Base-by-base conservation (phyloP, 352 stramenopile species). In the Salisapilia sapeloensis region DNA sequence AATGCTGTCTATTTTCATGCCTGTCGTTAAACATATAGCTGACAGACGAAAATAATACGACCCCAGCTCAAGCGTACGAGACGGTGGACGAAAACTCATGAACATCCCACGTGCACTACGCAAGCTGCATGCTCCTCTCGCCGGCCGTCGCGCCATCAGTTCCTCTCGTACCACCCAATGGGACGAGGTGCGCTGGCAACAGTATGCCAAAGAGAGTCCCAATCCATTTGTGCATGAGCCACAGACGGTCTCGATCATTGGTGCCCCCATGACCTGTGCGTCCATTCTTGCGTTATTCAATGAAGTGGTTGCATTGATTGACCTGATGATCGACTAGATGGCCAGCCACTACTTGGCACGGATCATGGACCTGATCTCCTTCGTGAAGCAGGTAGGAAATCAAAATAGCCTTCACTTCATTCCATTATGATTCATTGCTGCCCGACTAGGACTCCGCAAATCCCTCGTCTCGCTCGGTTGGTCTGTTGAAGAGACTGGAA, bases 251-350 rank as follows among this genome's bases (percentile, higher is more conserved):
- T 53, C 69, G 0, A 42, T 91, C 25, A 91, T 91, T 29, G 75
- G 75, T 45, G 75, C 71, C n/a, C 75, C 75, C 15, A 91, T 91
- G 75, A 91, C 72, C 7, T 76, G 75, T 90, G 50, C 24, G 61
- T 48, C 12, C 5, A 7, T 16, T 30, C n/a, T 35, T 10, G 27
- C 14, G 2, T 14, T 14, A 2, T 31, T 12, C 4, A 14, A 18
- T 2, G 29, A 17, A 13, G 4, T 47, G 25, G 25, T 37, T 6
- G n/a, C 12, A 19, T 42, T 27, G 10, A 11, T 38, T 12, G 19
- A 4, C n/a, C 22, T 35, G 16, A 33, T 5, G 30, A 36, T n/a
- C 18, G 5, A 38, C 17, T 38, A 91, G 75, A 85, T 35, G 75
- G 75, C 22, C 75, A 91, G 44, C 75, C 75, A 23, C 40, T 86